These are phyloP conservation scores for Aspergillus sp. DNA, from an alignment of 2,329 filamentous ascomycete genomes.

Conservation along the genomic window DNA sequence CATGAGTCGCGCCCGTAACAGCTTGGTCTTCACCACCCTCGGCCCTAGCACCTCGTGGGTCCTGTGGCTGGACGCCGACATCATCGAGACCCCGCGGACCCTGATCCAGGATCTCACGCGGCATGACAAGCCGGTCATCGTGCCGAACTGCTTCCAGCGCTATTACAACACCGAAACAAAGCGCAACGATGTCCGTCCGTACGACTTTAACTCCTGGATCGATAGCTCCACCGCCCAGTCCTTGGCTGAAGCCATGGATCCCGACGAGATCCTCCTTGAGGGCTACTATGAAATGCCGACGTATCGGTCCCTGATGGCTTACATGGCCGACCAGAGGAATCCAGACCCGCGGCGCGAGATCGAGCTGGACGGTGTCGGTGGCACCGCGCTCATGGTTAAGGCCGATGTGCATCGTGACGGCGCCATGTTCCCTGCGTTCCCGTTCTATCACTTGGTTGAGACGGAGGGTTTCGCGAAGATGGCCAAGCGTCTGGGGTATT, in stretches of 20 bases:
- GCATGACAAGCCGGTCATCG: constrained; percentile 87
- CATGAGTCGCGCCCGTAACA: constrained; percentile 93
- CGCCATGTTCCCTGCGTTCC: constrained; percentile 96
- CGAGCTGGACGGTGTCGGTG: constrained; percentile 86
- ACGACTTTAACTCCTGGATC: constrained; percentile 98
- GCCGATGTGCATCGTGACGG: constrained; percentile 96
- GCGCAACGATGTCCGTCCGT: constrained; percentile 73
- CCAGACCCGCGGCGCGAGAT: constrained; percentile 64
- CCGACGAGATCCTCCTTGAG: constrained; percentile 89
- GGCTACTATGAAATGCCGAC: constrained; percentile 93
- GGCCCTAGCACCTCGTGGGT: constrained; percentile 93
- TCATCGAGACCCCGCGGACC: constrained; percentile 79
- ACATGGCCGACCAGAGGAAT: constrained; percentile 60
- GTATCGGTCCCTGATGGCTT: constrained; percentile 87
- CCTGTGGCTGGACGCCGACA: constrained; percentile 90
- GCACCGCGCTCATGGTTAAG: constrained; percentile 88
- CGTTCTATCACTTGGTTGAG: constrained; percentile 96
- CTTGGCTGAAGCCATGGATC: constrained; percentile 75
- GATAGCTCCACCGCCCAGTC: constrained; percentile 78
- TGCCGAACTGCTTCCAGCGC: constrained; percentile 92
- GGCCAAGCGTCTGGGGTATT: constrained; percentile 84
- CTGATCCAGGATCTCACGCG: constrained; percentile 88
- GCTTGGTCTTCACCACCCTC: constrained; percentile 89
- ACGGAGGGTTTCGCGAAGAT: constrained; percentile 98
- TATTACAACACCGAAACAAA: constrained; percentile 73